Percentiles rank a stretch among this genome's conserved stretches.
These are phyloP conservation scores for Yarrowia osloensis DNA, from an alignment of 805 yeast genomes.

Conservation along the genomic window DNA sequence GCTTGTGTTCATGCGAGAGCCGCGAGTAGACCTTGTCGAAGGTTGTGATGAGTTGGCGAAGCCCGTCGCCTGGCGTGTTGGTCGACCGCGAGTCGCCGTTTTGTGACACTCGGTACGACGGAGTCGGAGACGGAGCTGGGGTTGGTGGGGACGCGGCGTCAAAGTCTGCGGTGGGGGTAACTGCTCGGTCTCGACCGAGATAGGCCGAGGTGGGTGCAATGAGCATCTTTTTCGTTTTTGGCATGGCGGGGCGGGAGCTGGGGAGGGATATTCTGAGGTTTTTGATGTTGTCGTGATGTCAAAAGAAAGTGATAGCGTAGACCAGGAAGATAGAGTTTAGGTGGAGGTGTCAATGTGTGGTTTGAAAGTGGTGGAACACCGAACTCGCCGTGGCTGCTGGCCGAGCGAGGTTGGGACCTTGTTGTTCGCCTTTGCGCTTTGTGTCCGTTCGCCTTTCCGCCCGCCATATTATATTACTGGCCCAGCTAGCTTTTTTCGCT, in stretches of 20 bases:
- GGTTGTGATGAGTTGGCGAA: neutral
- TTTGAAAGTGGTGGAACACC: neutral
- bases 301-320: constrained; percentile 1
- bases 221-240: constrained; percentile 22
- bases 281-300: constrained; percentile 6
- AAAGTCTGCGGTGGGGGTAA: constrained; percentile 18
- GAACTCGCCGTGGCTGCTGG: neutral
- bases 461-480: neutral
- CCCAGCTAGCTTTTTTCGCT: neutral
- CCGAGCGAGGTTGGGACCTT: neutral
- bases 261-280: neutral
- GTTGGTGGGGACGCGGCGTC: constrained; percentile 24
- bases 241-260: neutral
- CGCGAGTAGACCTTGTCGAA: constrained; percentile 2
- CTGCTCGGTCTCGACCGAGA: constrained; percentile 12
- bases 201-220: constrained; percentile 22
- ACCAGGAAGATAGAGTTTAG: constrained; percentile 15
- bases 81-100: neutral
- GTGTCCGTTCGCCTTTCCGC: neutral
- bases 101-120: constrained; percentile 9
- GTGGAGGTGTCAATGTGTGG: constrained; percentile 9
- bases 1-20: neutral
- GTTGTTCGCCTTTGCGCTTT: neutral
- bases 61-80: neutral
- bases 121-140: constrained; percentile 27